Base-by-base conservation (phyloP, 257 asterid genomes). In the Haberlea rhodopensis region DNA sequence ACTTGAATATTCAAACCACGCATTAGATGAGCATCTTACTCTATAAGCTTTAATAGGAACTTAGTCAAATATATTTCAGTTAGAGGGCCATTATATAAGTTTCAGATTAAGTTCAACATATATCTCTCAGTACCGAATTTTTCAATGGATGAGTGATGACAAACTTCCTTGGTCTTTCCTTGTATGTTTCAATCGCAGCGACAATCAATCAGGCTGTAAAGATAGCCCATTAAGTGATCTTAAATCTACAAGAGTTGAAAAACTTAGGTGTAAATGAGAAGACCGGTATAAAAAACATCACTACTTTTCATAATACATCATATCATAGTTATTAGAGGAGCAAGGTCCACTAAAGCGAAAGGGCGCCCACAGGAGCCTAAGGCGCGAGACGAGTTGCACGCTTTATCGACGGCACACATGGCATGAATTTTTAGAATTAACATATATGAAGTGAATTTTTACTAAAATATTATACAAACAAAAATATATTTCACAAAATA, bases 1-100 rank as follows among this genome's bases (percentile, higher is more conserved):
- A 59, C 53, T 60, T 32, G 57, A 52, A 66, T 32, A n/a, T 53
- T 22, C 54, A 40, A 27, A 72, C 26, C 55, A 65, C 10, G 2
- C 29, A 32, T 8, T 32, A 8, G 24, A 71, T 49, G 37, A 13
- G 23, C 5, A 43, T 60, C 28, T 53, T n/a, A n/a, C n/a, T n/a
- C n/a, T n/a, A n/a, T n/a, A n/a, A 23, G 16, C 65, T 1, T 9
- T n/a, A 6, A 6, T 6, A 5, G 4, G 25, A 25, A 57, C 16
- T 20, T 37, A 34, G 32, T 32, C 29, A 31, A 29, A 58, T 4
- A 10, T n/a, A 18, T n/a, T 57, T 21, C 52, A 8, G 23, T 19
- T 18, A 6, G 8, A 21, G n/a, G 20, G 62, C 0, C 20, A 43
- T 40, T 40, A 15, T n/a, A 13, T 53, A 37, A 60, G 24, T 61